Evolutionary conservation across 495 filamentous ascomycete genomes (phyloP).

Genomic region (Achaetomiella virescens): DNA sequence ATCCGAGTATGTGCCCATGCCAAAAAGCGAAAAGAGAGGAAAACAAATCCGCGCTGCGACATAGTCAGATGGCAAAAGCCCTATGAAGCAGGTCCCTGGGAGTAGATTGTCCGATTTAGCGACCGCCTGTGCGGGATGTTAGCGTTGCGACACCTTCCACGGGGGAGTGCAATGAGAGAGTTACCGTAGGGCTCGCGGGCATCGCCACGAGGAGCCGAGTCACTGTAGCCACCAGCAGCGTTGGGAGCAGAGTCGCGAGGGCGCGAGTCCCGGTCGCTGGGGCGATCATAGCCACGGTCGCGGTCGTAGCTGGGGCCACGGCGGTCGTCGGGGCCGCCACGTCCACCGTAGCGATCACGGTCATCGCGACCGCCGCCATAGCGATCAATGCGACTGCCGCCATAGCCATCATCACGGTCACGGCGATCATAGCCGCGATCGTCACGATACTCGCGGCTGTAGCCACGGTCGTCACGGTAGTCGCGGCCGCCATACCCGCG

Average conservation of each 20-base stretch:
- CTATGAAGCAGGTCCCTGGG: background rate
- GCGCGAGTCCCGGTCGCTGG: conserved; percentile 39
- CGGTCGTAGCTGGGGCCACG: conserved; percentile 49
- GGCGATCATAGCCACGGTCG: conserved; percentile 47
- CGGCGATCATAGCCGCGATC: conserved; percentile 59
- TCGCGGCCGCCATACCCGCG: conserved; percentile 52
- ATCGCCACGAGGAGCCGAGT: conserved; percentile 55
- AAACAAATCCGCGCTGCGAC: conserved; percentile 24
- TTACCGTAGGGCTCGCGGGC: conserved; percentile 45
- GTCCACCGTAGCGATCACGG: conserved; percentile 33
- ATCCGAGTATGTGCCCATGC: conserved; percentile 33
- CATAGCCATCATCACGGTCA: conserved; percentile 45
- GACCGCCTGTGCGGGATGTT: conserved; percentile 17
- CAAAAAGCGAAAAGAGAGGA: conserved; percentile 24
- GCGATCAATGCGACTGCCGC: conserved; percentile 41
- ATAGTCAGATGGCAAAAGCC: conserved; percentile 13
- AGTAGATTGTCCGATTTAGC: conserved; percentile 9
- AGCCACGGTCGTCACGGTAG: conserved; percentile 44
- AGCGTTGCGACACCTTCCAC: conserved; percentile 1
- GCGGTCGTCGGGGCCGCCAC: conserved; percentile 44
- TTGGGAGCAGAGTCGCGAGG: conserved; percentile 46
- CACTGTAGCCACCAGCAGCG: conserved; percentile 46
- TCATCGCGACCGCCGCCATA: conserved; percentile 39
- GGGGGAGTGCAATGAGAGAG: background rate
- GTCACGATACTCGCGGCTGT: conserved; percentile 52